Conservation (phyloP, 179 eudicot species). For the Beta corolliflora region DNA sequence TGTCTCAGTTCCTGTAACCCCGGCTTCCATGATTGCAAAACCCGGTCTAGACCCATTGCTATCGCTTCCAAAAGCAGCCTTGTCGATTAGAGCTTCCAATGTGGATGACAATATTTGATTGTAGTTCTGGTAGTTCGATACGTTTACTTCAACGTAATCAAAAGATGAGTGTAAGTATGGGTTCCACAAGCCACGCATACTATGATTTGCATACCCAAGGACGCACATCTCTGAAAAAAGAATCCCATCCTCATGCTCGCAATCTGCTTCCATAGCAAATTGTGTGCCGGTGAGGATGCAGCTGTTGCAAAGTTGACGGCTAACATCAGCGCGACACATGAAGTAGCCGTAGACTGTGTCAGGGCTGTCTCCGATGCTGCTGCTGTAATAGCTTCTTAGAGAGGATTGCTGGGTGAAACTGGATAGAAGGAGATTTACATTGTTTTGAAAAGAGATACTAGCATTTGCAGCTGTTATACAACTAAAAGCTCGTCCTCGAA, state of each 20-base stretch:
- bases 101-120: not conserved
- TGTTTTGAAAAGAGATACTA: constrained; percentile 28
- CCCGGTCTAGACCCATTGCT: not conserved
- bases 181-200: constrained; percentile 14
- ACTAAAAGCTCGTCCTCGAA: not conserved
- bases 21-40: constrained; percentile 12
- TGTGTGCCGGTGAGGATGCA: constrained; percentile 20
- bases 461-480: not conserved
- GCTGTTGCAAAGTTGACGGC: not conserved
- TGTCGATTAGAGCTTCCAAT: constrained; percentile 2
- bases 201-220: constrained; percentile 15
- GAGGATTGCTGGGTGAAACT: constrained; percentile 21
- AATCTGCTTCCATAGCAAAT: not conserved
- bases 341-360: constrained; percentile 31
- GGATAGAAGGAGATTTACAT: constrained; percentile 17
- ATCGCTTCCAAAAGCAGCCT: constrained; percentile 8
- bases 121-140: constrained; percentile 14
- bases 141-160: not conserved
- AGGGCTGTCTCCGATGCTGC: constrained; percentile 17
- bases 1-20: not conserved
- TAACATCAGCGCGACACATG: constrained; percentile 26
- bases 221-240: constrained; percentile 12
- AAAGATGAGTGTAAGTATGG: not conserved
- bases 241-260: not conserved
- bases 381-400: constrained; percentile 19